A percentile compares a stretch with the other conserved stretches of the same genome.
Conservation (phyloP, 2,329 filamentous ascomycete genomes). For the Lojkania enalia region DNA sequence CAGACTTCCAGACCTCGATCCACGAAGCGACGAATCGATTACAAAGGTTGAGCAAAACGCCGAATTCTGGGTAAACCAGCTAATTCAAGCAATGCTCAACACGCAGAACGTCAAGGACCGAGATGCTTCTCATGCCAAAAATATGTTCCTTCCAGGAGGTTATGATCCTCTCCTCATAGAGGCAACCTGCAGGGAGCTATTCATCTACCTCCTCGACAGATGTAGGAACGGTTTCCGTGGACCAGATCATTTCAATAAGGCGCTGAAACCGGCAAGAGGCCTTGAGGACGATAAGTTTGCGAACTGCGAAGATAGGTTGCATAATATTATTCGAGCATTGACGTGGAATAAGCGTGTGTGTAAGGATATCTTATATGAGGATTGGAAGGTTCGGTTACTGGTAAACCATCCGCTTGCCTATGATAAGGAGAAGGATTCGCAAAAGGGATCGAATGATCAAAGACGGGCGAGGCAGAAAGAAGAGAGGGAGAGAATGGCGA, state of each 20-base stretch:
- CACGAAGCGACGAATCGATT: too few species aligned
- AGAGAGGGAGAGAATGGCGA: too few species aligned
- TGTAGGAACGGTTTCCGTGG: constrained; percentile 19
- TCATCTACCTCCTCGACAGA: constrained; percentile 16
- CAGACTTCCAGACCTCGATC: too few species aligned
- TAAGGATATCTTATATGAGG: constrained; percentile 22
- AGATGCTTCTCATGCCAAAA: constrained; percentile 8
- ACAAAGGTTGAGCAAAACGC: constrained; percentile 10
- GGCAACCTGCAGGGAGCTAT: constrained; percentile 12
- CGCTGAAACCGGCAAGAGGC: constrained; percentile 9
- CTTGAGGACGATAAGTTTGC: constrained; percentile 13
- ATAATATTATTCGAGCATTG: constrained; percentile 15
- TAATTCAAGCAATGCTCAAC: constrained; percentile 15
- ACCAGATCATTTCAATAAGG: constrained; percentile 16
- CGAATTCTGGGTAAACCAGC: constrained; percentile 15
- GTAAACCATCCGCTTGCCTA: constrained; percentile 20
- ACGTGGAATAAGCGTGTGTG: constrained; percentile 20
- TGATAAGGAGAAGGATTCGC: constrained; percentile 21
- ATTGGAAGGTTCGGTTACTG: constrained; percentile 19
- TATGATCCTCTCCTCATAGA: constrained; percentile 14
- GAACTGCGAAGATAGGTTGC: constrained; percentile 14
- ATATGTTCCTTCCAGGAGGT: constrained; percentile 13
- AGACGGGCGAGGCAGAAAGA: too few species aligned
- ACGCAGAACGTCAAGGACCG: constrained; percentile 15
- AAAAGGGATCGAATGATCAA: too few species aligned